Conservation (phyloP, 192 early-diverging fungal species). For the Coemansia umbellata region DNA sequence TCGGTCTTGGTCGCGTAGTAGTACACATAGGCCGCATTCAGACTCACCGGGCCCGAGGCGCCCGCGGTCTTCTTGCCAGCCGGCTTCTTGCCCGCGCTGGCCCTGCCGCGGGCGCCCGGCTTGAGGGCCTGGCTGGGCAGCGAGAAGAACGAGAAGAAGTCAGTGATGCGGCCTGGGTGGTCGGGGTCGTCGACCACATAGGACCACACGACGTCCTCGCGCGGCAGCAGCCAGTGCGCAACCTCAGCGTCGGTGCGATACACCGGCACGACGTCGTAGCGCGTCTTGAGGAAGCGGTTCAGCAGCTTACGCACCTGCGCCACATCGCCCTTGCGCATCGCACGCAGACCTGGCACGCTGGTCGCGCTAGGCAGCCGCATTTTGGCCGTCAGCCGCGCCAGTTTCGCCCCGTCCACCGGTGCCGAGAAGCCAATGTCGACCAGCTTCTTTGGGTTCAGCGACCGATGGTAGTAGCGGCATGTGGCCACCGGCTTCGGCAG, state of each 20-base stretch:
- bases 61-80: background rate
- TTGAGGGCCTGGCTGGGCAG: slow-evolving; percentile 89
- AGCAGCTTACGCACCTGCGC: slow-evolving; percentile 66
- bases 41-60: slow-evolving; percentile 3
- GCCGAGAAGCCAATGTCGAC: slow-evolving; percentile 92
- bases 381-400: slow-evolving; percentile 14
- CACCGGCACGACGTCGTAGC: slow-evolving; percentile 62
- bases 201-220: slow-evolving; percentile 81
- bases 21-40: slow-evolving; percentile 93
- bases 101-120: slow-evolving; percentile 36
- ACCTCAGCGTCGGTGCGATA: slow-evolving; percentile 83
- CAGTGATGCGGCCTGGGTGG: slow-evolving; percentile 63
- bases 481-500: slow-evolving; percentile 86
- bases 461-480: slow-evolving; percentile 88
- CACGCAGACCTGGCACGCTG: slow-evolving; percentile 66
- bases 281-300: slow-evolving; percentile 66
- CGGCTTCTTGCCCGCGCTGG: too few relatives aligned
- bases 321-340: slow-evolving; percentile 78
- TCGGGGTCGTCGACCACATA: slow-evolving; percentile 84
- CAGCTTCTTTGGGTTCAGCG: slow-evolving; percentile 91
- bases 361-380: slow-evolving; percentile 33
- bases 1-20: slow-evolving; percentile 77
- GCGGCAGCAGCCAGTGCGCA: slow-evolving; percentile 85
- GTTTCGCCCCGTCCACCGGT: slow-evolving; percentile 47
- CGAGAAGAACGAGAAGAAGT: slow-evolving; percentile 94